A percentile compares a stretch with the other conserved stretches of the same genome.
Evolutionary conservation across 1,139 yeast species (phyloP).

Genomic region (Yamadazyma buinensis): DNA sequence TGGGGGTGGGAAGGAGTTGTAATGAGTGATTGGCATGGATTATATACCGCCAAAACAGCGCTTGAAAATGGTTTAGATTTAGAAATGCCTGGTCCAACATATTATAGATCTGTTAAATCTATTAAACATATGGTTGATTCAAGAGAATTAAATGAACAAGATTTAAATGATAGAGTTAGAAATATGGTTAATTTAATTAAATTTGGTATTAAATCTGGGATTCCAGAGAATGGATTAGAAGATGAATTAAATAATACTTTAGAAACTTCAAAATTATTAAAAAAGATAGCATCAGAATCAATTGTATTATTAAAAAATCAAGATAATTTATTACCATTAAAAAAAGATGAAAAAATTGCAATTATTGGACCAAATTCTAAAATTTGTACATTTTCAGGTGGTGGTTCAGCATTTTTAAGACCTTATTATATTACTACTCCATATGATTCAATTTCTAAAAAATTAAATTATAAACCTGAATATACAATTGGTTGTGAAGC

Average conservation of each 20-base stretch:
- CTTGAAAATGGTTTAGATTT: slow-evolving; percentile 53
- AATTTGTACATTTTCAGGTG: slow-evolving; percentile 27
- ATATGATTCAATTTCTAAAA: slow-evolving; percentile 23
- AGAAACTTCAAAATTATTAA: slow-evolving; percentile 39
- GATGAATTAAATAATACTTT: slow-evolving; percentile 30
- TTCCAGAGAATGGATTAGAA: slow-evolving; percentile 35
- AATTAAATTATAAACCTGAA: slow-evolving; percentile 16
- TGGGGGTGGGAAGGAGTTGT: slow-evolving; percentile 47
- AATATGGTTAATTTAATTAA: slow-evolving; percentile 46
- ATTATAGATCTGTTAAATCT: slow-evolving; percentile 36
- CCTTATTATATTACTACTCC: slow-evolving; percentile 30
- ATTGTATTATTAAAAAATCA: slow-evolving; percentile 55
- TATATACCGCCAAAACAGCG: slow-evolving; percentile 44
- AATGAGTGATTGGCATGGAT: slow-evolving; percentile 66
- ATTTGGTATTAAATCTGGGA: slow-evolving; percentile 28
- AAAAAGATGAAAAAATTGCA: slow-evolving; percentile 21
- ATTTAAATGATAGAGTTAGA: slow-evolving; percentile 44
- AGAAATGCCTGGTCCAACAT: slow-evolving; percentile 64
- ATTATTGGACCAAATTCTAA: slow-evolving; percentile 36
- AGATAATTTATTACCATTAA: slow-evolving; percentile 37
- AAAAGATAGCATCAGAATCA: slow-evolving; percentile 48
- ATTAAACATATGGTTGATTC: slow-evolving; percentile 28
- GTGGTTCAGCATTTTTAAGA: slow-evolving; percentile 32
- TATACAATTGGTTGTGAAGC: slow-evolving; percentile 20
- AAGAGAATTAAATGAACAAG: slow-evolving; percentile 27